Evolutionary conservation across 1,139 yeast species (phyloP).

Genomic region (Suhomyces taliae): DNA sequence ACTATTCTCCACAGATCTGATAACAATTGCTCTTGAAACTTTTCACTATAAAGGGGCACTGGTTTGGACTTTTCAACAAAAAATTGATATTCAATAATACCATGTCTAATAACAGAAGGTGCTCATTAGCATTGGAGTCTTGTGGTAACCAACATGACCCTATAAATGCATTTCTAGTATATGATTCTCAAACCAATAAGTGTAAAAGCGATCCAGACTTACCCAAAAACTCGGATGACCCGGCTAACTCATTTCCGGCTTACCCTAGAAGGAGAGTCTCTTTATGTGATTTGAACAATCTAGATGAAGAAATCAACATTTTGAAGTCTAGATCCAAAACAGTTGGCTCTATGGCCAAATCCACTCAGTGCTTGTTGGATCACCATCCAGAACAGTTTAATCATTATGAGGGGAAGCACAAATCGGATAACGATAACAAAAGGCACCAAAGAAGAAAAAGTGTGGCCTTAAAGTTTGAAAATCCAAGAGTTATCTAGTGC

Average conservation of each 20-base stretch:
- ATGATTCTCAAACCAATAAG: conserved; percentile 1
- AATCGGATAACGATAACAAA: conserved; percentile 1
- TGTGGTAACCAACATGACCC: conserved; percentile 20
- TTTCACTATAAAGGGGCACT: conserved; percentile 1
- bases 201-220: conserved; percentile 14
- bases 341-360: conserved; percentile 1
- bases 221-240: conserved; percentile 6
- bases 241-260: neutral
- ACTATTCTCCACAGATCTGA: conserved; percentile 1
- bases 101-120: conserved; percentile 11
- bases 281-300: conserved; percentile 26
- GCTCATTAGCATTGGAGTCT: conserved; percentile 25
- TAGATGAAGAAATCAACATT: conserved; percentile 13
- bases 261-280: conserved; percentile 16
- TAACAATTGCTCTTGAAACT: neutral
- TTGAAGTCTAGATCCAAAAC: conserved; percentile 2
- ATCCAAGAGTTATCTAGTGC: conserved; percentile 15
- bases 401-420: neutral
- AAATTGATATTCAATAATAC: neutral
- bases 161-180: conserved; percentile 28
- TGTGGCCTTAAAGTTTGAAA: conserved; percentile 33
- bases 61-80: neutral
- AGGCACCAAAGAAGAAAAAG: conserved; percentile 33
- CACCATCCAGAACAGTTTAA: neutral
- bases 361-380: conserved; percentile 5